These are phyloP conservation scores for Paecilomyces variotii DNA, from an alignment of 2,329 filamentous ascomycete genomes.

Conservation along the genomic window DNA sequence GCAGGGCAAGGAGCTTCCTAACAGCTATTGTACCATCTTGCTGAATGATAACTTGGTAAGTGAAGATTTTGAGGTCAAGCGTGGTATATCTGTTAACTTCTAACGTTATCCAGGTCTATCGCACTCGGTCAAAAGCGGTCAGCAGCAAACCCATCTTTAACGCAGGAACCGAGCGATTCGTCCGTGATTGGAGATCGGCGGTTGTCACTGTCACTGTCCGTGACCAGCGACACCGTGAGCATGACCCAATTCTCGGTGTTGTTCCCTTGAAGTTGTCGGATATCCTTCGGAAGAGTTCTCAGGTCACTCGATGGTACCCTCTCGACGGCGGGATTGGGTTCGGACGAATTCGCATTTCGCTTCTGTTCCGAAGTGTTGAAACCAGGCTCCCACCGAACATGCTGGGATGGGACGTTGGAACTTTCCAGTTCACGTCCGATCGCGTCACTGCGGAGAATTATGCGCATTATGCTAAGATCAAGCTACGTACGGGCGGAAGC, in stretches of 20 bases:
- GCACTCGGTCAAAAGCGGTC: constrained; percentile 88
- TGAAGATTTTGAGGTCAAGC: constrained; percentile 1
- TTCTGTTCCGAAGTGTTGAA: constrained; percentile 85
- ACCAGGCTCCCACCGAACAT: constrained; percentile 75
- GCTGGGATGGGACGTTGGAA: constrained; percentile 91
- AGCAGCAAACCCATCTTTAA: constrained; percentile 96
- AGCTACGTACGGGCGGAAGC: constrained; percentile 76
- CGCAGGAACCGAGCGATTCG: constrained; percentile 84
- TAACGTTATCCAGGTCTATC: constrained; percentile 54
- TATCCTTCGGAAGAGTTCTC: constrained; percentile 77
- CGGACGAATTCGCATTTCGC: constrained; percentile 76
- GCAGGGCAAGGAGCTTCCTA: constrained; percentile 69
- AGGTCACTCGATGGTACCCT: constrained; percentile 90
- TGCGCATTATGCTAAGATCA: constrained; percentile 57
- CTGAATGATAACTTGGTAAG: constrained; percentile 73
- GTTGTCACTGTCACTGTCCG: constrained; percentile 84
- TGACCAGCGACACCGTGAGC: constrained; percentile 80
- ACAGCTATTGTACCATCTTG: constrained; percentile 86
- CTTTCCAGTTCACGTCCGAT: constrained; percentile 76
- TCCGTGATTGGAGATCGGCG: constrained; percentile 84
- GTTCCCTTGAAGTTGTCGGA: constrained; percentile 83
- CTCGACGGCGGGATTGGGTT: constrained; percentile 90
- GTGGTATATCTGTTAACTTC: not conserved
- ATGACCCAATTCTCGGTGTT: constrained; percentile 89
- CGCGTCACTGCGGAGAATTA: constrained; percentile 59